Percentiles rank a stretch among this genome's conserved stretches.
These are phyloP conservation scores for Chimonanthus salicifolius DNA, from an alignment of 164 flowering plant genomes.

Conservation along the genomic window DNA sequence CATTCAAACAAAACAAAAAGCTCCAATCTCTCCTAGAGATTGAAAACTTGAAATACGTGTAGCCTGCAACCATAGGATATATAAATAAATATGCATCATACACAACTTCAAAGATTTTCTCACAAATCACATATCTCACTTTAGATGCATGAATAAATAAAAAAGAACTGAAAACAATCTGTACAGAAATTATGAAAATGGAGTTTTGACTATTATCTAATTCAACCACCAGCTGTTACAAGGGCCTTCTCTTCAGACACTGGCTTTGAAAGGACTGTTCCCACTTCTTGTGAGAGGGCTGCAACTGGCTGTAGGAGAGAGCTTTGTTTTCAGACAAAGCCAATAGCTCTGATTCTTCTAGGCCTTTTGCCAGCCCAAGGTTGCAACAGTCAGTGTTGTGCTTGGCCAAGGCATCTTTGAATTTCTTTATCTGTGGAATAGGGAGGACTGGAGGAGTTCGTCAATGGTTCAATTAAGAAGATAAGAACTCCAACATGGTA, in stretches of 20 bases:
- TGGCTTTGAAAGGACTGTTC: not conserved
- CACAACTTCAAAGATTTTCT: not conserved
- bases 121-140: not conserved
- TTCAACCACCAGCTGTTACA: not conserved
- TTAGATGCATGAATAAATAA: not conserved
- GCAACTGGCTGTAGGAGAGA: slow-evolving; percentile 21
- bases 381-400: slow-evolving; percentile 45
- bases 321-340: slow-evolving; percentile 41
- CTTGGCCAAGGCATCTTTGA: slow-evolving; percentile 73
- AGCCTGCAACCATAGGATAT: not conserved
- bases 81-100: not conserved
- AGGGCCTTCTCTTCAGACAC: not conserved
- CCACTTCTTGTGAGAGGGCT: not conserved
- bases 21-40: no score
- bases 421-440: slow-evolving; percentile 60
- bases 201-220: not conserved
- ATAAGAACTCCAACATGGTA: no score
- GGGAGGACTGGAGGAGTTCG: not conserved
- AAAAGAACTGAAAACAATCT: not conserved
- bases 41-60: no score
- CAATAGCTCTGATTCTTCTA: slow-evolving; percentile 58
- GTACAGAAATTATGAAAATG: not conserved
- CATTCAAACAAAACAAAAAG: no score
- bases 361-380: slow-evolving; percentile 68
- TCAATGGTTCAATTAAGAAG: not conserved